phyloP scores from a whole-genome alignment of 345 rosid species.

The Eutrema japonicum region DNA sequence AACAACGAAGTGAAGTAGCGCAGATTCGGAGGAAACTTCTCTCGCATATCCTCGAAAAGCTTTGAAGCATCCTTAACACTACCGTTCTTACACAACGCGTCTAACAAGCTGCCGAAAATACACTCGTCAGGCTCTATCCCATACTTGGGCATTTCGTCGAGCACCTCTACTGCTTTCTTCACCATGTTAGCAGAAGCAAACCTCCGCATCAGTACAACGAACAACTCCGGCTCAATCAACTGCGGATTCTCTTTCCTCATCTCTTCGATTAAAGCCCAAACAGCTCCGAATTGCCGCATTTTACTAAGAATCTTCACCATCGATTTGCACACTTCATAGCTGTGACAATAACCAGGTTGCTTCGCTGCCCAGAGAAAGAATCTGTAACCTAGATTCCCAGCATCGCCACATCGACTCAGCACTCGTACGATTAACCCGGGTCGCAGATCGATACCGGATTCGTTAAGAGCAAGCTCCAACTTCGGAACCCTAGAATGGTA shows the following conservation, averaged over 20 bases:
- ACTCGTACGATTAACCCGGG: constrained; percentile 73
- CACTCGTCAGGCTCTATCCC: constrained; percentile 82
- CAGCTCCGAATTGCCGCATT: constrained; percentile 92
- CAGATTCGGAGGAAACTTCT: constrained; percentile 61
- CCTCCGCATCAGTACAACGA: constrained; percentile 76
- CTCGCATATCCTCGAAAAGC: constrained; percentile 74
- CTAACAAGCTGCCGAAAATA: constrained; percentile 76
- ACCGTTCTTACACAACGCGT: constrained; percentile 85
- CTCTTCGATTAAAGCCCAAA: constrained; percentile 88
- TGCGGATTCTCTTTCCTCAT: constrained; percentile 68
- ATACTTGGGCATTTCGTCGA: constrained; percentile 91
- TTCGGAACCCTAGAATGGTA: constrained; percentile 77
- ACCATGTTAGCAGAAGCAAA: constrained; percentile 93
- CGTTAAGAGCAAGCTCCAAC: constrained; percentile 73
- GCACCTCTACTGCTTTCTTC: constrained; percentile 81
- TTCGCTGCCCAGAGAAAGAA: constrained; percentile 81
- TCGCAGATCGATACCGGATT: constrained; percentile 69
- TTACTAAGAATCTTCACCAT: constrained; percentile 78
- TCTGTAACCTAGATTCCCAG: constrained; percentile 80
- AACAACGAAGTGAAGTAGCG: constrained; percentile 77
- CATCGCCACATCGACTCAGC: constrained; percentile 84
- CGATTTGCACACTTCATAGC: constrained; percentile 75
- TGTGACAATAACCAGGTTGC: constrained; percentile 72
- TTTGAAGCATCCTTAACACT: constrained; percentile 87
- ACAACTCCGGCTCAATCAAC: constrained; percentile 71